Base-by-base conservation (phyloP, 345 rosid genomes). In the Toxicodendron radicans region DNA sequence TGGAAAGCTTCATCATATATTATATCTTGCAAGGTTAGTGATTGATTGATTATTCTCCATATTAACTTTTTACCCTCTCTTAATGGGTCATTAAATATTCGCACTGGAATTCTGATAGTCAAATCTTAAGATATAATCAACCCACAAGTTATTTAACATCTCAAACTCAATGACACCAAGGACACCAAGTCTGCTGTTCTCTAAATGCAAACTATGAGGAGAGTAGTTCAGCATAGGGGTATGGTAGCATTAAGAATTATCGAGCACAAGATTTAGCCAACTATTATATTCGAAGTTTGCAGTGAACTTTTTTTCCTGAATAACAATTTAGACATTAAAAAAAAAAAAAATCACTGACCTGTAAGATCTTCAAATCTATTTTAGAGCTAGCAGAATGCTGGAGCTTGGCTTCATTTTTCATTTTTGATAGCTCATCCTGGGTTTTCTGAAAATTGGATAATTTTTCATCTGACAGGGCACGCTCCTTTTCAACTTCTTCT, bases 341-440 rank as follows among this genome's bases (percentile, higher is more conserved):
- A 23, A 32, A 20, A 16, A 7, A 14, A 6, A 58, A 35, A 54
- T 68, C 58, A 68, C 83, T 78, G 23, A 90, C 98, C 96, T 94
- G 94, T 65, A 82, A 86, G 73, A 67, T 78, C 84, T 86, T 90
- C 76, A 74, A 69, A 68, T 80, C 87, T 2, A 73, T 83, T 61
- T 78, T 83, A 75, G 71, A 79, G 81, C 72, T 78, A n/a, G 79
- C 75, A 64, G 53, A 65, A 70, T n/a, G 77, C 61, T 52, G 78
- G 69, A 77, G 71, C 80, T 85, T 77, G 20, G 85, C 76, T 78
- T 88, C 86, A 6, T 57, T 66, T 81, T 87, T 89, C 84, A 86
- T 66, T 66, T 82, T 85, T 20, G 75, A 80, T 72, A 90, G 82
- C 74, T 90, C 95, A 9, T 82, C 88, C 83, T 85, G 85, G 64